Base-by-base conservation (phyloP, 169 alveolate species). In the Toxoplasma gondii region DNA sequence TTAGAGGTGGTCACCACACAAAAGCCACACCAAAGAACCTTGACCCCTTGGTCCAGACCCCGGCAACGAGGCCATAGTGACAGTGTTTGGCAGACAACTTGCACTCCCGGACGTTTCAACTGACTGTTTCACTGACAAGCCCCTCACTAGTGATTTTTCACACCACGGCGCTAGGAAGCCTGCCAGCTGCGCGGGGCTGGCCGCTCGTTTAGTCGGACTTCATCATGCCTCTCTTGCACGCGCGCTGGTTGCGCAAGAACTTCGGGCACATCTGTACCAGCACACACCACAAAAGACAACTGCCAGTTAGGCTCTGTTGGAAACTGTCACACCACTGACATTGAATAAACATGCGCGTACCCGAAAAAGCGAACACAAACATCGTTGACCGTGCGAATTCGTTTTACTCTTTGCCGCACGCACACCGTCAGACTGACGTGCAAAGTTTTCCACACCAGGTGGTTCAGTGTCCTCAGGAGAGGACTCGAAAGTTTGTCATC, bases 161-260 rank as follows among this genome's bases (percentile, higher is more conserved):
- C 74, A 16, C 74, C 7, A 27, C 22, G 74, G 7, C 74, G 74
- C 24, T 16, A 4, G 74, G 74, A 64, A 16, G n/a, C 74, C n/a
- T 64, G 74, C 74, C n/a, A 4, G n/a, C 29, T 64, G 74, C 9
- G n/a, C 29, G 22, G 58, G 58, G 74, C 74, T 27, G n/a, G 74
- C 34, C 29, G 4, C 86, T n/a, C 19, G 49, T n/a, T 78, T 78
- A 78, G 19, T 78, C 86, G 49, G 81, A 70, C 90, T 93, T 93
- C 96, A 96, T 94, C 93, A 93, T 97, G 92, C 97, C 97, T 96
- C 93, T 97, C 96, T 96, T 97, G 96, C 98, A 96, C 91, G 94
- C 96, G 78, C 97, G 96, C 95, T 97, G 98, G 96, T 97, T 97
- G 84, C 98, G 94, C 95, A 97, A 87, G 94, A 97, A 97, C 95